Conservation (phyloP, 2,329 filamentous ascomycete genomes). For the Apiospora pterosperma region DNA sequence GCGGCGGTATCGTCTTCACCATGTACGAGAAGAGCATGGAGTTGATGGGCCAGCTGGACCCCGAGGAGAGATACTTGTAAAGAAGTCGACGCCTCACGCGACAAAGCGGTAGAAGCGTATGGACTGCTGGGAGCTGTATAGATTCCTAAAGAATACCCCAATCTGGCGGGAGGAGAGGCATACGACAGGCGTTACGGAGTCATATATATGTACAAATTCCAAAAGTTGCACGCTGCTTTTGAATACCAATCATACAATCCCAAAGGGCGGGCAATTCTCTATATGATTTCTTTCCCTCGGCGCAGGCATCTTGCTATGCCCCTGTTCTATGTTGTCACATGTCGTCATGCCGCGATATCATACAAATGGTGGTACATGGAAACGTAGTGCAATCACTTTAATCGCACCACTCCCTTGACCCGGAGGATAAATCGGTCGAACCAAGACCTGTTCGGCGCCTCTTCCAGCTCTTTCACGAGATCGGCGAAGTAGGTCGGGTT, state of each 20-base stretch:
- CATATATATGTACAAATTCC: not conserved
- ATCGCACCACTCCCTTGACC: constrained; percentile 56
- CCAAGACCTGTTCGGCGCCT: constrained; percentile 56
- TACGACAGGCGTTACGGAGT: not conserved
- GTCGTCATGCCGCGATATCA: not conserved
- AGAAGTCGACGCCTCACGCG: not conserved
- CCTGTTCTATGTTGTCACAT: not conserved
- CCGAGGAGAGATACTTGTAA: constrained; percentile 78
- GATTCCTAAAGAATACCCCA: constrained; percentile 12
- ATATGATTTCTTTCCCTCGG: too few relatives aligned
- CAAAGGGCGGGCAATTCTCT: constrained; percentile 14
- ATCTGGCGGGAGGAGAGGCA: not conserved
- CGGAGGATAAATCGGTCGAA: constrained; percentile 49
- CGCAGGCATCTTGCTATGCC: constrained; percentile 11
- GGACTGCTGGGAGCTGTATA: constrained; percentile 8
- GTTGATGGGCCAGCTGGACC: constrained; percentile 74
- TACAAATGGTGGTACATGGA: not conserved
- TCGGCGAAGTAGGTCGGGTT: constrained; percentile 63
- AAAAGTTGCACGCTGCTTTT: not conserved
- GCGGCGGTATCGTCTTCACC: constrained; percentile 95
- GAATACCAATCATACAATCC: not conserved
- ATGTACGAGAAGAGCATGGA: constrained; percentile 99
- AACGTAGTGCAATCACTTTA: constrained; percentile 37
- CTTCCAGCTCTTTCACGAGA: constrained; percentile 59
- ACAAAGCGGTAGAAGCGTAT: not conserved